These are phyloP conservation scores for Cercospora sesami DNA, from an alignment of 2,329 filamentous ascomycete genomes.

Conservation along the genomic window DNA sequence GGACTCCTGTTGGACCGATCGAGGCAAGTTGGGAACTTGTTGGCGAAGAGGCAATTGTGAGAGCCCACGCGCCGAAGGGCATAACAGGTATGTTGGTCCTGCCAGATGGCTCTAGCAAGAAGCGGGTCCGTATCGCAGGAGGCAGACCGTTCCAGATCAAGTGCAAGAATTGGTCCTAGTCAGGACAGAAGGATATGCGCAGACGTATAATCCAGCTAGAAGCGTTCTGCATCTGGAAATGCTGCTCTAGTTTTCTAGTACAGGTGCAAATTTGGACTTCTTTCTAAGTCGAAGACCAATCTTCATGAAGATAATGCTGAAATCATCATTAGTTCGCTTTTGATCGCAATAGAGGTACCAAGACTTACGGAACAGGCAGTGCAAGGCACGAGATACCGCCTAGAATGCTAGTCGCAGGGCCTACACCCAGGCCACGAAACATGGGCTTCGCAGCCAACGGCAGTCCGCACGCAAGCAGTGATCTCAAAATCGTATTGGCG, in stretches of 20 bases:
- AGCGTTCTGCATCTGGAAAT: neutral
- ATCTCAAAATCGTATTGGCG: constrained; percentile 53
- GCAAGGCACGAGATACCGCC: constrained; percentile 44
- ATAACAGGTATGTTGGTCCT: constrained; percentile 2
- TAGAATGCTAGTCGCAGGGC: constrained; percentile 45
- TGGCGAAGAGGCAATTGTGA: neutral
- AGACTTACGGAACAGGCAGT: constrained; percentile 43
- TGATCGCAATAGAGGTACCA: neutral
- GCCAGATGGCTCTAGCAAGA: neutral
- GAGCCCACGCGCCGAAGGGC: neutral
- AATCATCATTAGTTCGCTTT: neutral
- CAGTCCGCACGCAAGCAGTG: constrained; percentile 44
- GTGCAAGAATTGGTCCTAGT: neutral
- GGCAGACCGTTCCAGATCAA: neutral
- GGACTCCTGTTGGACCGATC: constrained; percentile 33
- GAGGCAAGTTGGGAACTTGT: constrained; percentile 30
- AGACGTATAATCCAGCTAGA: neutral
- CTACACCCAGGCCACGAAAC: constrained; percentile 45
- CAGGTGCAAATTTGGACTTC: constrained; percentile 41
- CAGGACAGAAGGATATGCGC: neutral
- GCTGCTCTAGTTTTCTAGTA: constrained; percentile 11
- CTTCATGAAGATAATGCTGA: constrained; percentile 46
- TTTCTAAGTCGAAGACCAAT: constrained; percentile 45
- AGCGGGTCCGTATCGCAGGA: neutral
- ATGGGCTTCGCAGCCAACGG: constrained; percentile 43